Evolutionary conservation across 1,139 yeast species (phyloP).

Genomic region (Yamadazyma mexicana): DNA sequence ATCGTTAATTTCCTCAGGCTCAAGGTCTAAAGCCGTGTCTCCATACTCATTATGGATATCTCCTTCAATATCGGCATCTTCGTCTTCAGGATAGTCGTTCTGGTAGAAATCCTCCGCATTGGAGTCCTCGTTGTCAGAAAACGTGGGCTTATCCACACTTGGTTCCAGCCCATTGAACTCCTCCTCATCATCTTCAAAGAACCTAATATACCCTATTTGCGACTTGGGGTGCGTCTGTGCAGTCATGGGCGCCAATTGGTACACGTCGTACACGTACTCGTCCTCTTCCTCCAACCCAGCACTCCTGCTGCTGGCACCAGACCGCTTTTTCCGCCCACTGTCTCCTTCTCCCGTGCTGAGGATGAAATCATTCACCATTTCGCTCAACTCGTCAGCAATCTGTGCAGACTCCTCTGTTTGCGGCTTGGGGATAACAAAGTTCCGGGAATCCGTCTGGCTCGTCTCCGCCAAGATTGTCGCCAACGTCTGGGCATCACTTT

Average conservation of each 20-base stretch:
- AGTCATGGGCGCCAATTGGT: slow-evolving; percentile 46
- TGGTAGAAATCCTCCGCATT: slow-evolving; percentile 86
- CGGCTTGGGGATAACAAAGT: slow-evolving; percentile 35
- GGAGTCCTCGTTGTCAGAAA: slow-evolving; percentile 45
- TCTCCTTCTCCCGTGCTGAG: slow-evolving; percentile 13
- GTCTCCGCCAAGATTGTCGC: slow-evolving; percentile 15
- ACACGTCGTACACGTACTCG: slow-evolving; percentile 90
- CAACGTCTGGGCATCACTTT: slow-evolving; percentile 10
- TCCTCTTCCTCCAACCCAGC: slow-evolving; percentile 41
- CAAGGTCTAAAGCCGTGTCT: slow-evolving; percentile 17
- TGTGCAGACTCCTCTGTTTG: slow-evolving; percentile 40
- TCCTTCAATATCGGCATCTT: slow-evolving; percentile 56
- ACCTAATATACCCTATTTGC: slow-evolving; percentile 65
- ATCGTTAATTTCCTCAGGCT: slow-evolving; percentile 26
- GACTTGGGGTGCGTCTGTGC: slow-evolving; percentile 54
- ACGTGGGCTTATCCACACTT: slow-evolving; percentile 46
- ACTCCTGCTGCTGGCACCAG: not conserved
- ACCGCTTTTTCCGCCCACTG: slow-evolving; percentile 10
- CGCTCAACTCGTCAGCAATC: slow-evolving; percentile 62
- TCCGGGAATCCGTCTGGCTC: slow-evolving; percentile 17
- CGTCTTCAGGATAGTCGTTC: slow-evolving; percentile 95
- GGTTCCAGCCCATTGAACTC: slow-evolving; percentile 20
- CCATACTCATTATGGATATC: slow-evolving; percentile 22
- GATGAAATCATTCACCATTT: slow-evolving; percentile 64
- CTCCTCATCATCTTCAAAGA: slow-evolving; percentile 64